These are phyloP conservation scores for Marchantia polymorpha DNA, from an alignment of 225 moss, liverwort and hornwort genomes.

Conservation along the genomic window DNA sequence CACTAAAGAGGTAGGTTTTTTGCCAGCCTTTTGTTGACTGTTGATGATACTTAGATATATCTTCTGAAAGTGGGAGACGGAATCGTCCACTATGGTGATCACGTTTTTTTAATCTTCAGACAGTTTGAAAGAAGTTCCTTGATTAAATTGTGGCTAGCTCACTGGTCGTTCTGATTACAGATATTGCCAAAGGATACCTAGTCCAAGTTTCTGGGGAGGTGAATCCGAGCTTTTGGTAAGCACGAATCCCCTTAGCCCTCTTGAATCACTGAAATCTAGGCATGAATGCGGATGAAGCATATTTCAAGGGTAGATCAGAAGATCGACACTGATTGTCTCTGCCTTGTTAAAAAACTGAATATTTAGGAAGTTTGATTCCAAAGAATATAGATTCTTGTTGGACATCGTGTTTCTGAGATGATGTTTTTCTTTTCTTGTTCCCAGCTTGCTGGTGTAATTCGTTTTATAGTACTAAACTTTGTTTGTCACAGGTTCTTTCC, in stretches of 20 bases:
- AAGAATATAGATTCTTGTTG: neutral
- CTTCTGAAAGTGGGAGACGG: neutral
- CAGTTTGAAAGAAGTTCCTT: too few species aligned
- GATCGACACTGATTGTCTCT: neutral
- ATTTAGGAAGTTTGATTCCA: neutral
- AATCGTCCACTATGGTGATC: neutral
- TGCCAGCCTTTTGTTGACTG: neutral
- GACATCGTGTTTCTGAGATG: too few species aligned
- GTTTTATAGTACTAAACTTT: neutral
- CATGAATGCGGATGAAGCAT: too few species aligned
- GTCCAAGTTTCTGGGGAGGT: conserved; percentile 91
- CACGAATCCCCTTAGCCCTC: neutral
- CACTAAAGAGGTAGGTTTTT: conserved; percentile 58
- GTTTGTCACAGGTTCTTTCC: conserved; percentile 63
- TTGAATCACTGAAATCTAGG: too few species aligned
- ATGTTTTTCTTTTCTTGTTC: too few species aligned
- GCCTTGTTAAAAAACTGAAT: neutral
- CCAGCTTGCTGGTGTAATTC: too few species aligned
- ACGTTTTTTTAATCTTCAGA: too few species aligned
- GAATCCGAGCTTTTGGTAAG: conserved; percentile 78
- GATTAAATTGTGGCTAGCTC: neutral
- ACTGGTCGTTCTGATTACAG: conserved; percentile 34
- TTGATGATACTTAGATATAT: neutral
- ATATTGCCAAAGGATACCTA: conserved; percentile 87
- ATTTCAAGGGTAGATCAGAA: too few species aligned